phyloP scores from a whole-genome alignment of 2,329 filamentous ascomycete species.

The Cercospora sp. region DNA sequence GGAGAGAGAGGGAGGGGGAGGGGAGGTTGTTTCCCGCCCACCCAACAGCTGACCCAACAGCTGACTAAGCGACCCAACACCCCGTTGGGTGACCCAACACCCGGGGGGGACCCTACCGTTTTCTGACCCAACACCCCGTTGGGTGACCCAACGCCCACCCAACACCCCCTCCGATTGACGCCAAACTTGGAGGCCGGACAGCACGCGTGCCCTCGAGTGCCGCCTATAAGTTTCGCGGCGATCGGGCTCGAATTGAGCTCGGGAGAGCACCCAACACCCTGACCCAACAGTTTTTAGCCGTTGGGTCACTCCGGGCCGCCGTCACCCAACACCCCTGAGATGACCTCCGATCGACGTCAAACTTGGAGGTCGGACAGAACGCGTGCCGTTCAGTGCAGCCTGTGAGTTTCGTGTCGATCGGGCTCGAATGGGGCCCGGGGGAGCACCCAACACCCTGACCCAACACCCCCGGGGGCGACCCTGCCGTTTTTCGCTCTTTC shows the following conservation, averaged over 20 bases:
- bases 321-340: not conserved
- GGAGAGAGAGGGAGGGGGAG: not conserved
- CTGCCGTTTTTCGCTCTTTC: not conserved
- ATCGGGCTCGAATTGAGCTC: not conserved
- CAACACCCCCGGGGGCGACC: not conserved
- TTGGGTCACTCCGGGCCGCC: not conserved
- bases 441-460: not conserved
- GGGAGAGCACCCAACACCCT: not conserved
- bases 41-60: not conserved
- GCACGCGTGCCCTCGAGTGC: not conserved
- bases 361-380: not conserved
- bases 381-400: not conserved
- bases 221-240: not conserved
- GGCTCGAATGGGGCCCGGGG: not conserved
- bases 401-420: not conserved
- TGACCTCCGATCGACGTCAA: not conserved
- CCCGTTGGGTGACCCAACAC: not conserved
- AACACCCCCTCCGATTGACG: not conserved
- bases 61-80: not conserved
- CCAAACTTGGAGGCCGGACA: not conserved
- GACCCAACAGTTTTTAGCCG: not conserved
- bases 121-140: not conserved
- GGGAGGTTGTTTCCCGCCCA: not conserved
- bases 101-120: not conserved
- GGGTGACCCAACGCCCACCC: not conserved